These are phyloP conservation scores for Curvularia sp. DNA, from an alignment of 2,329 filamentous ascomycete species.

Conservation along the genomic window DNA sequence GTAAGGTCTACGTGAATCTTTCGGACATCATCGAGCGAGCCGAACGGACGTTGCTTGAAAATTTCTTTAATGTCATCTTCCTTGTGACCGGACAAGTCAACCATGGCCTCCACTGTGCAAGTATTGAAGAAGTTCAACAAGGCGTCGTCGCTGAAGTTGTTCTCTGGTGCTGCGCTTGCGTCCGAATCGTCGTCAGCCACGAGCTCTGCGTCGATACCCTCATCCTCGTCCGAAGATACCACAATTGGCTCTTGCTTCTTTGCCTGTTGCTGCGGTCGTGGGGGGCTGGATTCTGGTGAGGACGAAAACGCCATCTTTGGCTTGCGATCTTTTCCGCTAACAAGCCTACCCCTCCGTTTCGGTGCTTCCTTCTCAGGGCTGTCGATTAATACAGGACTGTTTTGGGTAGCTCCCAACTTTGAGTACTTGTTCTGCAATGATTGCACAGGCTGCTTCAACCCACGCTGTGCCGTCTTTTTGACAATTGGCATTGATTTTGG, in stretches of 20 bases:
- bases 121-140: constrained; percentile 85
- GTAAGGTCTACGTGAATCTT: constrained; percentile 61
- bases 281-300: constrained; percentile 28
- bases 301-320: constrained; percentile 49
- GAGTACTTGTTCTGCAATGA: constrained; percentile 66
- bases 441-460: constrained; percentile 61
- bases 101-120: constrained; percentile 76
- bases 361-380: constrained; percentile 31
- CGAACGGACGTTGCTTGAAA: constrained; percentile 77
- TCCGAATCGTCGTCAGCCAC: constrained; percentile 55
- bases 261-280: constrained; percentile 28
- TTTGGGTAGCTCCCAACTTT: constrained; percentile 30
- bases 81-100: constrained; percentile 80
- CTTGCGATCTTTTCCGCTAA: constrained; percentile 53
- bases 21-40: constrained; percentile 68
- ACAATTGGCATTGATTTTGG: constrained; percentile 27
- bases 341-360: constrained; percentile 53
- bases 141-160: constrained; percentile 55
- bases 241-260: constrained; percentile 24
- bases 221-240: constrained; percentile 43
- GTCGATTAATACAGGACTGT: constrained; percentile 21
- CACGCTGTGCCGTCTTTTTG: constrained; percentile 62
- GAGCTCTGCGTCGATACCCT: constrained; percentile 46
- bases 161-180: constrained; percentile 45
- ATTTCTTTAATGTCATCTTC: constrained; percentile 73